These are phyloP conservation scores for Tricholoma flavovirens DNA, from an alignment of 768 basidiomycete genomes.

Conservation along the genomic window DNA sequence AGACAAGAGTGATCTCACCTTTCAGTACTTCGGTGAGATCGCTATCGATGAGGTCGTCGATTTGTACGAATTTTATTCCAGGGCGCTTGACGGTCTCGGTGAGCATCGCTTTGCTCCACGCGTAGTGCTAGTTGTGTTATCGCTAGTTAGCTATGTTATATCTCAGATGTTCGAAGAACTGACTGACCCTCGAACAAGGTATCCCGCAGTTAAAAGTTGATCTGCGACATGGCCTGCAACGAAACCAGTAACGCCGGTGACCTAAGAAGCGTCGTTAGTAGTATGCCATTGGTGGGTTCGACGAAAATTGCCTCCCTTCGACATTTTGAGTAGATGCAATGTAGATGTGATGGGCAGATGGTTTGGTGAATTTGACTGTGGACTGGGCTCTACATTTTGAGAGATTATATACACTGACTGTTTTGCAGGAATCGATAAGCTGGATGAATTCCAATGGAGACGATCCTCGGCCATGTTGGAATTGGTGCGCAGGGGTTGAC, in stretches of 20 bases:
- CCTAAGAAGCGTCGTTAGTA: slow-evolving; percentile 14
- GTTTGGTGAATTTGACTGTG: too few relatives aligned
- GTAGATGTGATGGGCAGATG: too few relatives aligned
- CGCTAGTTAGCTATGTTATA: neutral
- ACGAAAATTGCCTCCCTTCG: slow-evolving; percentile 12
- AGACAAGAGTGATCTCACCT: slow-evolving; percentile 9
- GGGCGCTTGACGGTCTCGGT: slow-evolving; percentile 2
- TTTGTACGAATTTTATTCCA: slow-evolving; percentile 4
- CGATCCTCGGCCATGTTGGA: too few relatives aligned
- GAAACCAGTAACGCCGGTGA: slow-evolving; percentile 24
- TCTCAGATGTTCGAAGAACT: neutral
- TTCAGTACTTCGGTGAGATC: slow-evolving; percentile 11
- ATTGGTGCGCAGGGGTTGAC: too few relatives aligned
- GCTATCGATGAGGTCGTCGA: too few relatives aligned
- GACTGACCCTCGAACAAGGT: slow-evolving; percentile 18
- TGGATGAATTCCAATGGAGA: too few relatives aligned
- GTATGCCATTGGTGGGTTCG: too few relatives aligned
- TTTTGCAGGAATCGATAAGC: too few relatives aligned
- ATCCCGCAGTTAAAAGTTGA: slow-evolving; percentile 13
- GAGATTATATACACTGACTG: too few relatives aligned
- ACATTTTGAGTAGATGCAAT: slow-evolving; percentile 2
- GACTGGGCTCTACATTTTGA: too few relatives aligned
- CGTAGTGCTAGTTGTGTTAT: slow-evolving; percentile 20
- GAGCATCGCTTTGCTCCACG: slow-evolving; percentile 24
- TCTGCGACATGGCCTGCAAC: slow-evolving; percentile 22